A percentile compares a stretch with the other conserved stretches of the same genome.
Evolutionary conservation across 2,329 filamentous ascomycete genomes (phyloP).

Genomic region (Talaromyces sp.): DNA sequence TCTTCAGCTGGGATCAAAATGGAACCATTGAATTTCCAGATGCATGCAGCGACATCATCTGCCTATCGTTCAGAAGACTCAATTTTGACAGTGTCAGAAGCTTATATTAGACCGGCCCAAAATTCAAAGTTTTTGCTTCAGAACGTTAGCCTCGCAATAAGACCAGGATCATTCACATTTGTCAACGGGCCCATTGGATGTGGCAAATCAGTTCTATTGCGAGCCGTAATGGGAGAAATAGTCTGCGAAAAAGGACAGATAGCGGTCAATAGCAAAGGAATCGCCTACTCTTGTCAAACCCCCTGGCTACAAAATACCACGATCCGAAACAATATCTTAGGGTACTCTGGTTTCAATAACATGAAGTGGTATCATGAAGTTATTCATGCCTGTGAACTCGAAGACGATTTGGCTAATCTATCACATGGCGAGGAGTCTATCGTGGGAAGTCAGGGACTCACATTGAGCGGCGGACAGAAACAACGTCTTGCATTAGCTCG

Average conservation of each 20-base stretch:
- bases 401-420: constrained; percentile 39
- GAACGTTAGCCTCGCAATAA: constrained; percentile 40
- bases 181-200: constrained; percentile 52
- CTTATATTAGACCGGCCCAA: no score
- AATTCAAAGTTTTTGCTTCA: constrained; percentile 28
- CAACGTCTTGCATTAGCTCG: constrained; percentile 49
- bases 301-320: constrained; percentile 31
- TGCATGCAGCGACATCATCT: no score
- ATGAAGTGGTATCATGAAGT: constrained; percentile 27
- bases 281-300: constrained; percentile 40
- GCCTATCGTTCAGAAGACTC: no score
- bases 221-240: constrained; percentile 45
- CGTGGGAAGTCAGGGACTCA: constrained; percentile 51
- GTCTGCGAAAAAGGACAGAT: constrained; percentile 34
- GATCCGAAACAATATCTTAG: constrained; percentile 30
- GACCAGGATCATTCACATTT: constrained; percentile 45
- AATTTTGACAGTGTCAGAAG: no score
- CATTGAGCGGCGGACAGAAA: constrained; percentile 53
- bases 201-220: constrained; percentile 53
- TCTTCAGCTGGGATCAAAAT: no score
- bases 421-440: constrained; percentile 43
- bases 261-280: constrained; percentile 25
- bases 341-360: constrained; percentile 25
- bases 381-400: constrained; percentile 29
- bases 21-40: no score